Percentiles rank a stretch among this genome's conserved stretches.
phyloP scores from a whole-genome alignment of 108 stramenopile species.

The Skeletonema costatum region DNA sequence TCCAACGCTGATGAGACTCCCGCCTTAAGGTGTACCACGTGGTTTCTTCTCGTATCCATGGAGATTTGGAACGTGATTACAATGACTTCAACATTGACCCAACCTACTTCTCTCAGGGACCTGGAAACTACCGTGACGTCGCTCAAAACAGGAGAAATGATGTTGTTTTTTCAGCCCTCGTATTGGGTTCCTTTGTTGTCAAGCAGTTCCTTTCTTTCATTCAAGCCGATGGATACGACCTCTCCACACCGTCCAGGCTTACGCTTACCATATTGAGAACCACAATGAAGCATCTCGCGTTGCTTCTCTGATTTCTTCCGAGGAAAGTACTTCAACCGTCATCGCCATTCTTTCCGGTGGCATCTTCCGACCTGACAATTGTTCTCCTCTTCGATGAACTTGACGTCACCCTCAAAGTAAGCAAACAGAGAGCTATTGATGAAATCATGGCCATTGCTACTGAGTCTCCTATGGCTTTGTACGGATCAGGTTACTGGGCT shows the following conservation, averaged over 20 bases:
- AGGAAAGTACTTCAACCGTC: conserved; percentile 64
- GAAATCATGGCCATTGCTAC: conserved; percentile 67
- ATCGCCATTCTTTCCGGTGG: conserved; percentile 71
- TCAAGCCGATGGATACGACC: conserved; percentile 97
- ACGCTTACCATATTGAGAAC: conserved; percentile 73
- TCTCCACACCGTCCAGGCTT: conserved; percentile 92
- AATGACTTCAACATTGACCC: conserved; percentile 93
- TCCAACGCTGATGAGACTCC: conserved; percentile 78
- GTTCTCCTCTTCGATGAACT: conserved; percentile 81
- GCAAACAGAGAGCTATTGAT: conserved; percentile 71
- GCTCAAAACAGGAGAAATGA: conserved; percentile 96
- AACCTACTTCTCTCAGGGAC: conserved; percentile 92
- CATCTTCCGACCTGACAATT: conserved; percentile 93
- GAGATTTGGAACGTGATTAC: conserved; percentile 98
- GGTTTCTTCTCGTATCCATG: conserved; percentile 95
- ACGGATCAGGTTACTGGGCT: conserved; percentile 89
- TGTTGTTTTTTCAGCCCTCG: conserved; percentile 87
- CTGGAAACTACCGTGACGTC: conserved; percentile 97
- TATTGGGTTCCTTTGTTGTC: conserved; percentile 87
- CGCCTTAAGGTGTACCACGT: conserved; percentile 90
- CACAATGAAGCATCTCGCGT: conserved; percentile 57
- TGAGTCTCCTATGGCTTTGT: conserved; percentile 80
- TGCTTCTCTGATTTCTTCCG: conserved; percentile 58
- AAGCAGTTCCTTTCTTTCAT: conserved; percentile 91
- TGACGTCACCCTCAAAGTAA: conserved; percentile 58